Conservation (phyloP, 176 grass and related monocot species). For the Carex scoparia region DNA sequence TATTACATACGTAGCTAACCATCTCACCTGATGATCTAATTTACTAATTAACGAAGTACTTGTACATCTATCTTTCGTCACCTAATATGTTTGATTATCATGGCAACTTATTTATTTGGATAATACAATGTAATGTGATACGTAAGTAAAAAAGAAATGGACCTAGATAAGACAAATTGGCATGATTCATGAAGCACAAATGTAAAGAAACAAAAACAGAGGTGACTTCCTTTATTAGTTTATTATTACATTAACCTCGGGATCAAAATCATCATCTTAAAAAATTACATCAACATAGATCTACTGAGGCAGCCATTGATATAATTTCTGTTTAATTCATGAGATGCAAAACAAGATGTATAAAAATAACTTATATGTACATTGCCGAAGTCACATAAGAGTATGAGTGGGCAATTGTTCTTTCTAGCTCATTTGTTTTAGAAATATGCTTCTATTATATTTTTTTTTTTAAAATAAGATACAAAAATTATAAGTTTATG, state of each 20-base stretch:
- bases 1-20: neutral
- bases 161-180: slow-evolving; percentile 14
- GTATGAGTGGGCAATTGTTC: too few relatives aligned
- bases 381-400: too few relatives aligned
- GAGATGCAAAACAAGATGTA: neutral
- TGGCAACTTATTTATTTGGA: neutral
- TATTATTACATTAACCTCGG: neutral
- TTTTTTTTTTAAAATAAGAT: too few relatives aligned
- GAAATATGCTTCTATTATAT: too few relatives aligned
- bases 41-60: neutral
- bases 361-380: neutral
- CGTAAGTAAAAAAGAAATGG: neutral
- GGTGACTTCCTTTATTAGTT: neutral
- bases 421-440: too few relatives aligned
- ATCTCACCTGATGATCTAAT: neutral
- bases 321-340: neutral
- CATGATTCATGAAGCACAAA: slow-evolving; percentile 15
- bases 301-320: neutral
- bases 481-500: too few relatives aligned
- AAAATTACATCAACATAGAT: neutral
- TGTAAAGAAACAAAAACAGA: neutral
- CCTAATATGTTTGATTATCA: neutral
- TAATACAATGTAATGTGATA: neutral
- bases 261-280: neutral
- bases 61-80: neutral